Evolutionary conservation across 1,284 basidiomycete species (phyloP), one percentile per base, ranked within the genome.

Genomic region (Microbotryomycetes sp.): DNA sequence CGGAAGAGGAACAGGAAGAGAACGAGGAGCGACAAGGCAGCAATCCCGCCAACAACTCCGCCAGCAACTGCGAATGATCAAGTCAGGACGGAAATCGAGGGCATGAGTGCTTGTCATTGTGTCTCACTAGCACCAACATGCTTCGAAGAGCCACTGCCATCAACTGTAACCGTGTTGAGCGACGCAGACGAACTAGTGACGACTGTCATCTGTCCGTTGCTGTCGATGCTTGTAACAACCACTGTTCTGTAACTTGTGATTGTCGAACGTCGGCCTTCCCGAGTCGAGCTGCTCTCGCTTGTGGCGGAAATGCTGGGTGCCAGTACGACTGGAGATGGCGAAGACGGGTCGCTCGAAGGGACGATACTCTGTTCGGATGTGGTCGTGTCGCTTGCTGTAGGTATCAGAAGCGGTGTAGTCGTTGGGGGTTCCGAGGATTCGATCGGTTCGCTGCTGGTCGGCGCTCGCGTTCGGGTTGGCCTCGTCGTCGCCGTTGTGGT

Each of bases 21-120:
- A 2, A 41, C 53, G 4, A 35, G 45, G 11, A 63, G 54, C 18
- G 45, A 21, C 27, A 66, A 50, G 1, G 56, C 61, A 0, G 41
- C 61, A 31, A 66, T 21, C 7, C 64, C 64, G 27, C 61, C 64
- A 13, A 63, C 61, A 11, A 53, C 51, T 0, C 64, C 64, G 24
- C 64, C 64, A 3, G 61, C 61, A 53, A 66, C 50, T 52, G 50
- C 11, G 24, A 52, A 4, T 4, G 26, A 11, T 6, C 9, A 7
- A 18, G 45, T 47, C 15, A 47, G 45, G 7, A 21, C 21, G 5
- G 46, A 48, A 13, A 4, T 11, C 46, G 26, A 26, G 2, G 24
- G 2, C 6, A n/a, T 6, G 2, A 47, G 13, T 5, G n/a, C n/a
- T n/a, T n/a, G n/a, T n/a, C n/a, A 24, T 9, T 2, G n/a, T 27